Evolutionary conservation across 2,329 filamentous ascomycete genomes (phyloP).

Genomic region (Pochonia chlamydosporia): DNA sequence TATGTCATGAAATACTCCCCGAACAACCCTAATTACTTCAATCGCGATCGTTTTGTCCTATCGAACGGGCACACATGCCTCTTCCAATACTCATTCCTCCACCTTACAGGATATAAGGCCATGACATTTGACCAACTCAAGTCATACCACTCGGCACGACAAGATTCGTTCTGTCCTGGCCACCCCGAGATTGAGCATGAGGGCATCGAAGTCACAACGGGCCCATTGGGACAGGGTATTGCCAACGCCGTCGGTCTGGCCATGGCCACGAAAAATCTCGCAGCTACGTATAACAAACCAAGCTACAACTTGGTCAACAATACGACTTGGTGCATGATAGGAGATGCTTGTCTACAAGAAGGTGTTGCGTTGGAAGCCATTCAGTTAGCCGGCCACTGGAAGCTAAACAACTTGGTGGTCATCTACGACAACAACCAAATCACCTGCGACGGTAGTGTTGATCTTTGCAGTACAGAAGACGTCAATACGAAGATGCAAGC

Average conservation of each 20-base stretch:
- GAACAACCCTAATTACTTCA: constrained; percentile 49
- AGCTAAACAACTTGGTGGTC: constrained; percentile 49
- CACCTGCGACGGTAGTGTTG: constrained; percentile 52
- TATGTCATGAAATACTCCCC: constrained; percentile 57
- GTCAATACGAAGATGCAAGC: constrained; percentile 53
- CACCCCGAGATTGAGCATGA: constrained; percentile 53
- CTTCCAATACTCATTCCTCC: constrained; percentile 48
- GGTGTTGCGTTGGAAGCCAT: constrained; percentile 53
- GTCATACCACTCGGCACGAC: constrained; percentile 39
- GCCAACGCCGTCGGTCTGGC: constrained; percentile 55
- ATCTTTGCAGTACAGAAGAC: constrained; percentile 48
- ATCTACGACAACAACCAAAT: constrained; percentile 59
- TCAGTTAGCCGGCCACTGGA: constrained; percentile 48
- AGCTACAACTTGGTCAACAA: constrained; percentile 42
- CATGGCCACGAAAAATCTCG: constrained; percentile 51
- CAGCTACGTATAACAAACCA: constrained; percentile 46
- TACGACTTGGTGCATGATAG: constrained; percentile 51
- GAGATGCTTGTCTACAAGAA: constrained; percentile 54
- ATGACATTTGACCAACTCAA: constrained; percentile 54
- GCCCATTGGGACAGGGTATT: constrained; percentile 54
- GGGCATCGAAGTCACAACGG: constrained; percentile 54
- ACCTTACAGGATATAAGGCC: constrained; percentile 45
- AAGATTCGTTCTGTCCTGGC: constrained; percentile 46
- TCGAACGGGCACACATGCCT: constrained; percentile 55
- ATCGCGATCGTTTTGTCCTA: constrained; percentile 57